Base-by-base conservation (phyloP, 257 asterid species). In the Echium plantagineum region DNA sequence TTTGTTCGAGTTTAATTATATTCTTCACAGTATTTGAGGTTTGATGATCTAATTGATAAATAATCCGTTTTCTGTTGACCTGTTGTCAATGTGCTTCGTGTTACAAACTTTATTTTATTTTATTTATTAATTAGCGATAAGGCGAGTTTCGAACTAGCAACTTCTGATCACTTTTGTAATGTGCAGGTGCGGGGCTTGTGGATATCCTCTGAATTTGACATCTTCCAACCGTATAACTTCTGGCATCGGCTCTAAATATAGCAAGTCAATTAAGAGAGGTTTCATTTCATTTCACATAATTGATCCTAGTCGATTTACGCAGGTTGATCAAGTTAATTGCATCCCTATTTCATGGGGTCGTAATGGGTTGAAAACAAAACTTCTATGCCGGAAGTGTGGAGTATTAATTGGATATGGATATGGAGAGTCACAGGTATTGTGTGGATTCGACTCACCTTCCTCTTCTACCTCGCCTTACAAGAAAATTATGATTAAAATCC, bases 231-330 rank as follows among this genome's bases (percentile, higher is more conserved):
- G 85, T 42, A 75, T 68, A 64, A 63, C 85, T 31, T 78, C 94
- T 65, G 74, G 74, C 59, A 77, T 83, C 20, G 78, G 75, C 58
- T 73, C 94, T 72, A 76, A 69, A 66, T 78, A 87, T 10, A 72
- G 77, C 66, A 85, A 79, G 64, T 84, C 87, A 54, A 73, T 88
- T 18, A 78, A 71, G 74, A 83, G 80, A 74, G 95, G 90, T 19
- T 71, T 72, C 28, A 74, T 83, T 68, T 80, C 89, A 18, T 75
- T 87, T 20, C 58, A 67, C 24, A 71, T 85, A 18, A 74, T 90
- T 60, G 96, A 90, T 73, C 78, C 87, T 15, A 85, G 96, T 63
- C 83, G 96, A 60, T 90, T 85, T 62, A 90, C 94, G 55, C 95
- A 77, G 71, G 87, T 87, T 55, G 94, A 90, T 64, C 68, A 78